A percentile compares a stretch with the other conserved stretches of the same genome.
Conservation (phyloP, 1,139 yeast genomes). For the Hanseniaspora sp. region DNA sequence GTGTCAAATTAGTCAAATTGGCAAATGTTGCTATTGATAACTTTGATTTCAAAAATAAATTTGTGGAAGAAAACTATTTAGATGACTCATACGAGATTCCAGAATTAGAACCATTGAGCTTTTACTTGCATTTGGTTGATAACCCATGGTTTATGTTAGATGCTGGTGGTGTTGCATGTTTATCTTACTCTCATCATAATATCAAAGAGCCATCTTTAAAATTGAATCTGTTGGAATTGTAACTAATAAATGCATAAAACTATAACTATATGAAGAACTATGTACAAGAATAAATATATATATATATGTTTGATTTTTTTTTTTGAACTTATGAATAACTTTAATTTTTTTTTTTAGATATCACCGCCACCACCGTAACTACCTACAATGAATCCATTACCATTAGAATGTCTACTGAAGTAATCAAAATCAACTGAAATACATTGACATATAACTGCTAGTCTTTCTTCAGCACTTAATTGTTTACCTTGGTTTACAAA, state of each 20-base stretch:
- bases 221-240: constrained; percentile 36
- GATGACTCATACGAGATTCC: constrained; percentile 30
- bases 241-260: not conserved
- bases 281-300: not conserved
- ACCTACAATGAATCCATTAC: constrained; percentile 29
- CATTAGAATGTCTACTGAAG: constrained; percentile 75
- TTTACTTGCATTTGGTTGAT: constrained; percentile 29
- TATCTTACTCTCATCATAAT: constrained; percentile 78
- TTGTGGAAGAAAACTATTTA: constrained; percentile 22
- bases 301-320: not conserved
- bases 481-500: constrained; percentile 21
- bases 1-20: constrained; percentile 9
- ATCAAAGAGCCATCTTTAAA: constrained; percentile 77
- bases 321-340: not conserved
- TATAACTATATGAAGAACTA: not conserved
- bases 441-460: constrained; percentile 75
- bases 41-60: constrained; percentile 7
- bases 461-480: constrained; percentile 69
- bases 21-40: not conserved
- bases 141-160: constrained; percentile 79
- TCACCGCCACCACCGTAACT: constrained; percentile 22
- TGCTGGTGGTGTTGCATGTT: constrained; percentile 91
- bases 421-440: constrained; percentile 90
- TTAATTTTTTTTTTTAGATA: not conserved
- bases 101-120: constrained; percentile 24